Base-by-base conservation (phyloP, 352 stramenopile genomes). In the Globisporangium radiosum region DNA sequence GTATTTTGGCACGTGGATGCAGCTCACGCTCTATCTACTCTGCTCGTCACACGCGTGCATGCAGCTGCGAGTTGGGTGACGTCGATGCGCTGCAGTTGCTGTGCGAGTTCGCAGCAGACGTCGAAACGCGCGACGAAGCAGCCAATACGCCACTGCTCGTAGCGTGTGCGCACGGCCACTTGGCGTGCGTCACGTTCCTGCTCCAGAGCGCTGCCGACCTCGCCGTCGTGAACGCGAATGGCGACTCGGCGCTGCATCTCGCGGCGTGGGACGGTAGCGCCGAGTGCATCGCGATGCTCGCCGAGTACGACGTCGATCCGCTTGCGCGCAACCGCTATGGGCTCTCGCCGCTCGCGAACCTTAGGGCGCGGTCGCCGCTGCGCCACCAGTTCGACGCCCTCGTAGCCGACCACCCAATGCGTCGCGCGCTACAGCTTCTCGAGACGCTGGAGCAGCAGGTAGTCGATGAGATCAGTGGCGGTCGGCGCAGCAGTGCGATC, bases 371-470 rank as follows among this genome's bases (percentile, higher is more conserved):
- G 42, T 86, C 76, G n/a, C 72, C 74, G 1, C 56, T 90, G 53
- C 69, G 80, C 0, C 77, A 88, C 60, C 83, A 82, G n/a, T 85
- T 90, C 47, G 72, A 87, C 17, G 76, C 87, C 50, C 60, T 90
- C 19, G 56, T 66, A 7, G 52, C 63, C 36, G 68, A 76, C 9
- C 79, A 90, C 38, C 75, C 73, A 3, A 87, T 90, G 62, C 60
- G 68, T 1, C 65, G 61, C 43, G 85, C 75, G 9, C 64, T 90
- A 0, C 17, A 69, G 11, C 47, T 87, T 4, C 53, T 90, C 7
- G 72, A 87, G 42, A 70, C 78, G 38, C 63, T 63, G 7, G 64
- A 73, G 57, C 60, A 42, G 51, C 65, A 68, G 17, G 54, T 36
- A 7, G 19, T 36, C 1, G 43, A 43, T 9, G 54, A 48, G 10